Conservation (phyloP, 2,329 filamentous ascomycete species). For the Botrytis pseudocinerea region DNA sequence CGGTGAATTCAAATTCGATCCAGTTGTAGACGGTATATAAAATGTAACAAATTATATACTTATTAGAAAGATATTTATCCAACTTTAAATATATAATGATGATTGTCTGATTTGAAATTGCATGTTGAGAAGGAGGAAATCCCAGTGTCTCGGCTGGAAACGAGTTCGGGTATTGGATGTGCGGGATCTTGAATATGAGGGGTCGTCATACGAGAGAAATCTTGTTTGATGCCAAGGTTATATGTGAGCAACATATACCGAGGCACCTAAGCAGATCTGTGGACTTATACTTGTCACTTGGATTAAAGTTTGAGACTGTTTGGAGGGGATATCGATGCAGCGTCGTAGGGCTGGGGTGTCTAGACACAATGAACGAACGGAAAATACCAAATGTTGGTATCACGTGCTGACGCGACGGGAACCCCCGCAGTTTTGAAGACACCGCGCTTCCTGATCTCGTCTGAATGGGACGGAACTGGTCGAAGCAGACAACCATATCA, state of each 20-base stretch:
- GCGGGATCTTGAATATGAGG: neutral
- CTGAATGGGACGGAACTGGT: neutral
- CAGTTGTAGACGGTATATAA: neutral
- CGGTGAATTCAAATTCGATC: neutral
- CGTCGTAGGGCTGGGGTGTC: neutral
- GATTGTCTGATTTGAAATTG: neutral
- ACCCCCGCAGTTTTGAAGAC: neutral
- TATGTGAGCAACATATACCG: neutral
- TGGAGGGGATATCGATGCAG: neutral
- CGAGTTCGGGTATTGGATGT: neutral
- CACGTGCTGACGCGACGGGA: conserved; percentile 1
- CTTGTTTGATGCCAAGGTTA: neutral
- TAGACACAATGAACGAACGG: neutral
- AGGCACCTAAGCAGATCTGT: neutral
- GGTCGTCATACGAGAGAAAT: neutral
- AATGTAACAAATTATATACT: neutral
- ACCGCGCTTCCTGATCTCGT: neutral
- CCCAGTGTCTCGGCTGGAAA: neutral
- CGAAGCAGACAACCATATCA: neutral
- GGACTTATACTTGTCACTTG: neutral
- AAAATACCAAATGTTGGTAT: neutral
- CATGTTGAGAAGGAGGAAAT: neutral
- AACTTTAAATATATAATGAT: neutral
- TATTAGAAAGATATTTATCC: neutral
- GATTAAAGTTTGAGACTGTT: neutral